Evolutionary conservation across 1,139 yeast genomes (phyloP).

Genomic region (Starmera stellimalicola): DNA sequence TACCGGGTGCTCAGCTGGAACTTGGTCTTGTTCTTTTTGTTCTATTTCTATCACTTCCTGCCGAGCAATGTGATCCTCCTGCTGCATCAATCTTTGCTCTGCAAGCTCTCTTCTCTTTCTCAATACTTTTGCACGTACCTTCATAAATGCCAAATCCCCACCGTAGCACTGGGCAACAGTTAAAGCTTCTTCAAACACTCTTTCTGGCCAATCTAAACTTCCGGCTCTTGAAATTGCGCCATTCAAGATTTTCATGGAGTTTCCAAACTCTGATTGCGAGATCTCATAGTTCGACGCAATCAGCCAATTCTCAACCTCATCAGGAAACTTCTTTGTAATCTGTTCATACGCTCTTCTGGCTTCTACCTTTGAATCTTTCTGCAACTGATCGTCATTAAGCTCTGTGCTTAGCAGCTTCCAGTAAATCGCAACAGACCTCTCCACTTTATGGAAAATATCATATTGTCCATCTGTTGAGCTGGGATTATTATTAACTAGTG

Average conservation of each 20-base stretch:
- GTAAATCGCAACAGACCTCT: constrained; percentile 28
- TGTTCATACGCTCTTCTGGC: constrained; percentile 24
- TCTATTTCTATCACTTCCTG: background rate
- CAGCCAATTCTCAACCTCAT: constrained; percentile 41
- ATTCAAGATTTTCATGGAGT: constrained; percentile 23
- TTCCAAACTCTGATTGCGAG: constrained; percentile 18
- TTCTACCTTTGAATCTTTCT: too few relatives aligned
- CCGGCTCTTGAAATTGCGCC: constrained; percentile 25
- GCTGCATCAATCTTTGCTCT: constrained; percentile 3
- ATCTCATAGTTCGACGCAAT: constrained; percentile 32
- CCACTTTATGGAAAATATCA: constrained; percentile 33
- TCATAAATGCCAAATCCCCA: constrained; percentile 17
- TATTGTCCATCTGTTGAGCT: too few relatives aligned
- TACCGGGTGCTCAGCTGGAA: background rate
- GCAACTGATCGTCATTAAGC: too few relatives aligned
- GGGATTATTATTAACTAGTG: constrained; percentile 23
- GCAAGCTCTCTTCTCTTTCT: constrained; percentile 3
- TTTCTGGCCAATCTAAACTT: constrained; percentile 42
- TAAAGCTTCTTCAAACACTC: constrained; percentile 37
- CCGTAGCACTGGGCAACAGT: constrained; percentile 33
- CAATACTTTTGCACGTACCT: constrained; percentile 11
- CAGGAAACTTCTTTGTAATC: constrained; percentile 23
- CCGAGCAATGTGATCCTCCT: background rate
- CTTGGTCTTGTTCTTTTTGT: background rate
- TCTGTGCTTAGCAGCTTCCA: constrained; percentile 22